Evolutionary conservation across 2,329 filamentous ascomycete genomes (phyloP).

Genomic region (Capronia epimyces): DNA sequence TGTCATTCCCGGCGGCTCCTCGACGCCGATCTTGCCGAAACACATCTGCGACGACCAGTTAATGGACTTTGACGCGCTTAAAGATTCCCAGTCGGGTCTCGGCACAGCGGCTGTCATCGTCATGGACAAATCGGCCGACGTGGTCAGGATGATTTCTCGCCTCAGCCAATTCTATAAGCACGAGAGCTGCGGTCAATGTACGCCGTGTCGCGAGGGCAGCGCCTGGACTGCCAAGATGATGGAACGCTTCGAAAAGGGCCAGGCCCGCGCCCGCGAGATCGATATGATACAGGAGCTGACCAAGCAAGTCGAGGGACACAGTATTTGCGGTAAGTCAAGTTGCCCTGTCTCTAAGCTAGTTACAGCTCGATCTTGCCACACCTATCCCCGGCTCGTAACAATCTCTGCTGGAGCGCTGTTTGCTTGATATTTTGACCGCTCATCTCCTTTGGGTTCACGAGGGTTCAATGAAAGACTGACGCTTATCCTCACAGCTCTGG

Average conservation of each 20-base stretch:
- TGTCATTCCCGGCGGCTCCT: conserved; percentile 92
- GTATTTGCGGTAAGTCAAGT: conserved; percentile 73
- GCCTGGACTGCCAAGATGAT: conserved; percentile 99
- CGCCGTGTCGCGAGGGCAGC: conserved; percentile 96
- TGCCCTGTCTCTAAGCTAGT: too few species aligned
- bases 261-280: conserved; percentile 85
- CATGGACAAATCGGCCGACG: conserved; percentile 97
- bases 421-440: background rate
- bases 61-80: conserved; percentile 98
- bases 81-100: conserved; percentile 95
- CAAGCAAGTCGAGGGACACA: conserved; percentile 98
- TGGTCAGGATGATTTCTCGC: conserved; percentile 87
- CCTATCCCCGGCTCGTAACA: too few species aligned
- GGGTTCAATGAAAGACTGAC: background rate
- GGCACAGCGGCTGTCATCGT: conserved; percentile 97
- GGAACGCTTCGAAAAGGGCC: conserved; percentile 87
- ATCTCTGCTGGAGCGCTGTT: too few species aligned
- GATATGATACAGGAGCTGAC: conserved; percentile 99
- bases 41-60: conserved; percentile 85
- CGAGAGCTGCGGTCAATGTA: conserved; percentile 97
- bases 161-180: conserved; percentile 97
- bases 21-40: conserved; percentile 91
- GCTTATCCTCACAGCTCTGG: conserved; percentile 57
- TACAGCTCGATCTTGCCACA: too few species aligned
- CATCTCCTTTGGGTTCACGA: background rate